Base-by-base conservation (phyloP, 306 rosid genomes). In the Quercus wislizeni region DNA sequence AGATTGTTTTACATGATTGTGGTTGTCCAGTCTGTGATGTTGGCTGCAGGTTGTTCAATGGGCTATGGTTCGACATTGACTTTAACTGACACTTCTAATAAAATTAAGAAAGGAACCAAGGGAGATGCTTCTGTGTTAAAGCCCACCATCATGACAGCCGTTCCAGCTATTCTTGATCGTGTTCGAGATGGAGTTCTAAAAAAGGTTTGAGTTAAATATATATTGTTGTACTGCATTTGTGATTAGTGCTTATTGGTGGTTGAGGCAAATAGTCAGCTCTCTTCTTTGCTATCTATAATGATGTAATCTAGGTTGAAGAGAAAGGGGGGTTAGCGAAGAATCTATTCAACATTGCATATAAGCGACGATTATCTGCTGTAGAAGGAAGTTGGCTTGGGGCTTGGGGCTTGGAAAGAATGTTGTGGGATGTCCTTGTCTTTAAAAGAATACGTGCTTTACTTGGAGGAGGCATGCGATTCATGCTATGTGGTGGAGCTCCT, bases 311-410 rank as follows among this genome's bases (percentile, higher is more conserved):
- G 99, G 97, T 94, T 84, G 93, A 90, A 74, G 90, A 84, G 72
- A 88, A 77, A 31, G 97, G 91, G 51, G 91, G 93, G 30, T 56
- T 89, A 57, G 95, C 77, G 52, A 94, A 87, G 87, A 85, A 62
- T 58, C 91, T 94, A 74, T 94, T 94, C 77, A 76, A 83, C 57
- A 14, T 81, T 71, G 97, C 88, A 33, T 94, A 88, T 77, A 83
- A 79, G 0, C 91, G 99, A 59, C 85, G 90, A 62, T 85, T 92
- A 75, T 90, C 88, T 41, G 88, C 97, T 74, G 73, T 91, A 55
- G 91, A 90, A 78, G 99, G 99, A 87, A 94, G 99, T 88, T 94
- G 97, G 97, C 85, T 94, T 84, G 99, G 99, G 81, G 99, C 97
- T 56, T 91, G 92, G 95, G 97, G 97, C 54, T 84, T 92, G 78